Evolutionary conservation across 1,284 basidiomycete species (phyloP).

Genomic region (Calocybe gambosa): DNA sequence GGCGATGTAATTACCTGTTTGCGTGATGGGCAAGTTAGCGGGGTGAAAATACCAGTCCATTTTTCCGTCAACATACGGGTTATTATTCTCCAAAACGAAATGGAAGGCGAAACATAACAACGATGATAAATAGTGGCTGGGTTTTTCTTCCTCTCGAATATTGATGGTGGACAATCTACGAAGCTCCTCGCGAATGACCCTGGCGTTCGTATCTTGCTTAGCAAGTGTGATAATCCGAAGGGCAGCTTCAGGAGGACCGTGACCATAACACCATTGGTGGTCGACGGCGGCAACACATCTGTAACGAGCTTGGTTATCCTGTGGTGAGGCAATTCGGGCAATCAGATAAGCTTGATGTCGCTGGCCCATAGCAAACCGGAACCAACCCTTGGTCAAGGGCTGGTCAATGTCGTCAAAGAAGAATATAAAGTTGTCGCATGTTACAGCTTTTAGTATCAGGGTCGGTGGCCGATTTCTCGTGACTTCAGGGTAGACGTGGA

Average conservation of each 20-base stretch:
- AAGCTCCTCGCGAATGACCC: slow-evolving; percentile 31
- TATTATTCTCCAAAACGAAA: slow-evolving; percentile 16
- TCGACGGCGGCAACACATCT: slow-evolving; percentile 34
- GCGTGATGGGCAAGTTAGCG: slow-evolving; percentile 9
- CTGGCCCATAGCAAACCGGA: no score
- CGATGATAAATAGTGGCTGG: slow-evolving; percentile 27
- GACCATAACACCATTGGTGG: slow-evolving; percentile 36
- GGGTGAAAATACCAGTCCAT: no score
- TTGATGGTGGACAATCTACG: slow-evolving; percentile 22
- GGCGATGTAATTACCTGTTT: no score
- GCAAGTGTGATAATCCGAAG: slow-evolving; percentile 29
- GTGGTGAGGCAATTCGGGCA: slow-evolving; percentile 26
- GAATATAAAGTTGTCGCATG: no score
- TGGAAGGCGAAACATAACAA: slow-evolving; percentile 21
- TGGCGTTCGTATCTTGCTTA: slow-evolving; percentile 29
- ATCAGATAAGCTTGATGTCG: slow-evolving; percentile 35
- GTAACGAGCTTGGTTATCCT: no score
- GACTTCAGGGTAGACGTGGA: no score
- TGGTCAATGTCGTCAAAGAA: no score
- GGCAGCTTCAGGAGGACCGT: slow-evolving; percentile 23
- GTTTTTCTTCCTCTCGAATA: slow-evolving; percentile 12
- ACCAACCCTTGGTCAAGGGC: no score
- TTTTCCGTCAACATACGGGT: slow-evolving; percentile 10
- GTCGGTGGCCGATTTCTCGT: no score
- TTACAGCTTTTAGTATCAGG: no score